Conservation (phyloP, 495 filamentous ascomycete species). For the Cercophora sp. region DNA sequence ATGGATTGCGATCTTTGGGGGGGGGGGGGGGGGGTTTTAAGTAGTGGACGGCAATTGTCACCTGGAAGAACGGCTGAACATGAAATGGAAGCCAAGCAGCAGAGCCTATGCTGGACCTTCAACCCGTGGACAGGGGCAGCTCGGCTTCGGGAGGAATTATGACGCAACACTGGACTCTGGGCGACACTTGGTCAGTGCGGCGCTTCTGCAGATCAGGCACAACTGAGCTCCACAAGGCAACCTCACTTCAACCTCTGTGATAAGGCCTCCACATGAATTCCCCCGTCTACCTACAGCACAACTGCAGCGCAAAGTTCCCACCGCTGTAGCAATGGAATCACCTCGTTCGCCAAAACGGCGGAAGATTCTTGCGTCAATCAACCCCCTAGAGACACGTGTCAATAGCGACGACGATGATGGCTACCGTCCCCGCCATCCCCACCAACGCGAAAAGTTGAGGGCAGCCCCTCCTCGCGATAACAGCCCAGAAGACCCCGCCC, state of each 20-base stretch:
- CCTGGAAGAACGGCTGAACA: no score
- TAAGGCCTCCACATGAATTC: background rate
- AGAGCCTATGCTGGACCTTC: no score
- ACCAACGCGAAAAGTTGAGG: background rate
- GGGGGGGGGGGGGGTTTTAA: no score
- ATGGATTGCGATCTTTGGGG: no score
- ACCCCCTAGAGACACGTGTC: conserved; percentile 20
- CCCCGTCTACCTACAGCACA: conserved; percentile 13
- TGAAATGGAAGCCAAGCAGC: no score
- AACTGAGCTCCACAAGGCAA: conserved; percentile 5
- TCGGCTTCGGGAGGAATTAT: background rate
- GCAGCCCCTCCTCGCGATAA: conserved; percentile 29
- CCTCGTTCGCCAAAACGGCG: conserved; percentile 42
- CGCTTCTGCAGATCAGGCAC: no score
- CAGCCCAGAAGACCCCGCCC: conserved; percentile 10
- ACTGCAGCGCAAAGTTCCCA: no score
- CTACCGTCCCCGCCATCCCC: conserved; percentile 26
- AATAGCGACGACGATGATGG: conserved; percentile 14
- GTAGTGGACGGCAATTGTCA: no score
- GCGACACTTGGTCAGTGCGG: no score
- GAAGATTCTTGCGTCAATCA: conserved; percentile 43
- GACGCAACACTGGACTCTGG: no score
- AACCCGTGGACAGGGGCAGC: no score
- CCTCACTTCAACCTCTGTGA: background rate
- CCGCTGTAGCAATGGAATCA: no score